Evolutionary conservation across 225 moss, liverwort and hornwort genomes (phyloP).

Genomic region (Polytrichum formosum): DNA sequence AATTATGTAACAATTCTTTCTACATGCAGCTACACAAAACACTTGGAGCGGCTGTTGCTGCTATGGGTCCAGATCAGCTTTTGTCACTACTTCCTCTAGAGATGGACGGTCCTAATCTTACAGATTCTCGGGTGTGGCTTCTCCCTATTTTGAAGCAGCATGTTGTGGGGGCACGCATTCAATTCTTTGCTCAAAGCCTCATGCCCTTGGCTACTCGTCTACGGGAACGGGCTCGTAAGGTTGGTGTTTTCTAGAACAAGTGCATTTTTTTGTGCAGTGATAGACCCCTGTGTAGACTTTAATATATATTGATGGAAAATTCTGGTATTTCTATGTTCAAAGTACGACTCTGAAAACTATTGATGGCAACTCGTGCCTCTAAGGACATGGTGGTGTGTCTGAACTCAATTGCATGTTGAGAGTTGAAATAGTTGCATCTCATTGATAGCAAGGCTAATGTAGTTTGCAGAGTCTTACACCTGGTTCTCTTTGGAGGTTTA

Average conservation of each 20-base stretch:
- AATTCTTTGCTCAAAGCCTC: conserved; percentile 68
- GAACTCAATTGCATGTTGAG: too few relatives aligned
- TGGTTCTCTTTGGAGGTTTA: too few relatives aligned
- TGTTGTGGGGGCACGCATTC: conserved; percentile 73
- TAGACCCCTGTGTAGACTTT: too few relatives aligned
- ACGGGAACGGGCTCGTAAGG: conserved; percentile 68
- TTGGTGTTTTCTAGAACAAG: conserved; percentile 7
- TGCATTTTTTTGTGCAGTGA: too few relatives aligned
- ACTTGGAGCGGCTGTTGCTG: conserved; percentile 78
- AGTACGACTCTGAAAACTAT: too few relatives aligned
- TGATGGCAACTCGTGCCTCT: too few relatives aligned
- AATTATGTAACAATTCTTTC: neutral
- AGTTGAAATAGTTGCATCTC: too few relatives aligned
- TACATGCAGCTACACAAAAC: conserved; percentile 69
- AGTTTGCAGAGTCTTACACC: neutral
- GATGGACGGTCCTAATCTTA: conserved; percentile 79
- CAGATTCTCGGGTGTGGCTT: conserved; percentile 80
- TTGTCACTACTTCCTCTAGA: conserved; percentile 74
- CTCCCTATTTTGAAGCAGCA: conserved; percentile 97
- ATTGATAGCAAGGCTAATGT: neutral
- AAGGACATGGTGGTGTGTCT: too few relatives aligned
- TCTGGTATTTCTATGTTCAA: too few relatives aligned
- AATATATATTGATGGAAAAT: too few relatives aligned
- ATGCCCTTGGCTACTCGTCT: conserved; percentile 75
- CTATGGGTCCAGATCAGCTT: conserved; percentile 87